Conservation (phyloP, 2,329 filamentous ascomycete genomes). For the Neobulgaria alba region DNA sequence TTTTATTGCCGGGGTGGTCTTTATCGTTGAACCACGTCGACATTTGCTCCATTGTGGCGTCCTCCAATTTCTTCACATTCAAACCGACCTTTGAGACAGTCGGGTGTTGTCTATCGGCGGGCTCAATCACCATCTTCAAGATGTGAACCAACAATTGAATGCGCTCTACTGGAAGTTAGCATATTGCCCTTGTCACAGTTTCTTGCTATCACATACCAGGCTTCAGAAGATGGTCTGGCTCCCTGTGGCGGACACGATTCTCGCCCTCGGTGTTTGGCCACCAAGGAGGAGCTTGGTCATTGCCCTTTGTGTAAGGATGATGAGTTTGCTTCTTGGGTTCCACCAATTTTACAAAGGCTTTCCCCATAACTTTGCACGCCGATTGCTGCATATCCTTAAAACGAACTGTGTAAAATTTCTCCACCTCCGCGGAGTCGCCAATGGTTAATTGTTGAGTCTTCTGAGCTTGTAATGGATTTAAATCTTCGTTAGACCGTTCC, state of each 20-base stretch:
- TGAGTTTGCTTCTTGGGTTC: conserved; percentile 71
- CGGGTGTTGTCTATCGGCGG: conserved; percentile 29
- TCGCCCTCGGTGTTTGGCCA: conserved; percentile 52
- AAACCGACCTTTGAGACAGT: conserved; percentile 43
- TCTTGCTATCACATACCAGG: conserved; percentile 40
- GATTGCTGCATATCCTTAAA: conserved; percentile 63
- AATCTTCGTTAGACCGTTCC: conserved; percentile 13
- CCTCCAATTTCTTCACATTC: conserved; percentile 45
- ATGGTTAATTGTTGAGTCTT: conserved; percentile 37
- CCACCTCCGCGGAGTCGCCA: conserved; percentile 44
- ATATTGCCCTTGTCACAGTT: neutral
- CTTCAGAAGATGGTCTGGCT: conserved; percentile 66
- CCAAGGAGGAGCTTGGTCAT: conserved; percentile 56
- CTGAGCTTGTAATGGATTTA: conserved; percentile 11
- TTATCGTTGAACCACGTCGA: conserved; percentile 50
- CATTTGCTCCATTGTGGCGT: conserved; percentile 49
- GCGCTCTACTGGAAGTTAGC: conserved; percentile 38
- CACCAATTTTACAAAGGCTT: conserved; percentile 67
- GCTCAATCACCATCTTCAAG: conserved; percentile 41
- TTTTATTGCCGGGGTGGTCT: conserved; percentile 41
- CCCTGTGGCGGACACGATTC: conserved; percentile 55
- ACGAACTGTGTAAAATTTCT: conserved; percentile 50
- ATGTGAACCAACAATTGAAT: conserved; percentile 52
- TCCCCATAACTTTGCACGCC: conserved; percentile 63
- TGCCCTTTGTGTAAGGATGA: conserved; percentile 61